Base-by-base conservation (phyloP, 2,329 filamentous ascomycete genomes). In the Alternaria ethzedia region DNA sequence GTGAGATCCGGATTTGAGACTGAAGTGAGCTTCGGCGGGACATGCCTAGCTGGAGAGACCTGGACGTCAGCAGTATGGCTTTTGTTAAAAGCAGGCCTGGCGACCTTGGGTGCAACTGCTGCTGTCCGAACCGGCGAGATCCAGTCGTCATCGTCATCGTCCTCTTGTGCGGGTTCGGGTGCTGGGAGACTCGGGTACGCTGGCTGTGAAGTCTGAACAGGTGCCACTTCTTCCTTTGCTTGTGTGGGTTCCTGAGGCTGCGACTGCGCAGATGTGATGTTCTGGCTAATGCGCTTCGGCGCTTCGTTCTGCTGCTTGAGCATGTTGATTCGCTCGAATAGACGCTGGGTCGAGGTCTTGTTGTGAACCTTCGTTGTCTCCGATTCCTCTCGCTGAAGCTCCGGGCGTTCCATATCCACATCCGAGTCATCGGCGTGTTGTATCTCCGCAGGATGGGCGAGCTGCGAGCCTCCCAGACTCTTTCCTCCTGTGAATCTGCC, bases 261-360 rank as follows among this genome's bases (percentile, higher is more conserved):
- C 5, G 70, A 69, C 4, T 69, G 41, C 30, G 75, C 75, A n/a
- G 73, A 70, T 5, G 70, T 41, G 47, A 85, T 78, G 62, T 75
- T 80, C 75, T 70, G 83, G 61, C 72, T 79, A 58, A 69, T 67
- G n/a, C 69, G 72, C 63, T 77, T 79, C 10, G 75, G 76, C 51
- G 70, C 74, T 56, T 76, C 78, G 50, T 74, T 84, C 77, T 74
- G 82, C 78, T 64, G 86, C 81, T 79, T 89, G 84, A 91, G 84
- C 85, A 90, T 87, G 66, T 90, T 97, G 72, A 99, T 98, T 72
- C 94, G 93, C 73, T 98, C 95, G 69, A 97, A 94, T 15, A 99
- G 84, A 46, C 92, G 87, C 78, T 98, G 94, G 0, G 96, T 97
- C n/a, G 96, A 96, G 0, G 93, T 94, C 78, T 96, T 96, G 80